phyloP scores from a whole-genome alignment of 1,139 yeast genomes.

The Ogataea hybrid region DNA sequence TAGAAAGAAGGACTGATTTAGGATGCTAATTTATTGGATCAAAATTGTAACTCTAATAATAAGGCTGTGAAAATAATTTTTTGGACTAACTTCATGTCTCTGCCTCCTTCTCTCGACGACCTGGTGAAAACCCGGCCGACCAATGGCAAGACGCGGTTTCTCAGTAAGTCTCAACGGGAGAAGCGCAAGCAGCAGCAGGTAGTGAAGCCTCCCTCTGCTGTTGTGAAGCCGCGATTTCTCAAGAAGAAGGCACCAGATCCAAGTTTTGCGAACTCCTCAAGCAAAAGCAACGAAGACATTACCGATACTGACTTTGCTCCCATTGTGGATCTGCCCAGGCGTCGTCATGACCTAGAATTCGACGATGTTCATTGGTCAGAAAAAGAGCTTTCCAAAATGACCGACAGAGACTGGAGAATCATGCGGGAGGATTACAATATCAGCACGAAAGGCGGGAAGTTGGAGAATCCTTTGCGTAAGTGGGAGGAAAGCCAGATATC shows the following conservation, averaged over 20 bases:
- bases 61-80: not conserved
- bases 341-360: constrained; percentile 1
- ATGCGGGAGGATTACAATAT: constrained; percentile 78
- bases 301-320: constrained; percentile 37
- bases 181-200: constrained; percentile 7
- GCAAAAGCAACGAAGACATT: not conserved
- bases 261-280: not conserved
- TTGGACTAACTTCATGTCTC: constrained; percentile 1
- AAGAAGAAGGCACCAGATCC: not conserved
- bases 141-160: constrained; percentile 10
- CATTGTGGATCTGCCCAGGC: constrained; percentile 32
- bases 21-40: not conserved
- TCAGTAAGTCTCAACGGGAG: constrained; percentile 15
- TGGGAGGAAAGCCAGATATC: constrained; percentile 71
- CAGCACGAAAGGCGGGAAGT: constrained; percentile 50
- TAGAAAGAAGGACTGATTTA: constrained; percentile 12
- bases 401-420: constrained; percentile 85
- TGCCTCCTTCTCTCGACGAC: constrained; percentile 21
- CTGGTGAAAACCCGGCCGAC: constrained; percentile 5
- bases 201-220: no score
- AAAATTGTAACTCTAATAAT: not conserved
- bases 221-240: not conserved
- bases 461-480: constrained; percentile 60
- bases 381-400: constrained; percentile 66
- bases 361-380: constrained; percentile 63